phyloP scores from a whole-genome alignment of 129 eudicot genomes.

The Pseudognaphalium luteoalbum region DNA sequence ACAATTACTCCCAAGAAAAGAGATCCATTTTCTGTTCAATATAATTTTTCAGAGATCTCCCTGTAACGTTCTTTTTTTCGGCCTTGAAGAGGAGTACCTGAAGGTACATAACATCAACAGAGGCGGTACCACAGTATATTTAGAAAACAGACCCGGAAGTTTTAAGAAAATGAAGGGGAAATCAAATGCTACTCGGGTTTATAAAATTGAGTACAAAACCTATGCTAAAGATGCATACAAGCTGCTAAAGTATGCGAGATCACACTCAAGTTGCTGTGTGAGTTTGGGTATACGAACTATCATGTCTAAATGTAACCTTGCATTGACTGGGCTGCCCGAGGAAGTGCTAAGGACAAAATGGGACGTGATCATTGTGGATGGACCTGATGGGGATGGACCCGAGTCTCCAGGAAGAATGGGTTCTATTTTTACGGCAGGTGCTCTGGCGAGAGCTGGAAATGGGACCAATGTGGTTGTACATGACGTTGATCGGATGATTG shows the following conservation, averaged over 20 bases:
- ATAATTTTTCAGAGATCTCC: conserved; percentile 54
- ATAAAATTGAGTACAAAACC: conserved; percentile 48
- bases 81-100: conserved; percentile 54
- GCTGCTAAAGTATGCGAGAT: conserved; percentile 66
- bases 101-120: conserved; percentile 40
- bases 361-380: conserved; percentile 88
- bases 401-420: conserved; percentile 86
- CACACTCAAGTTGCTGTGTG: conserved; percentile 43
- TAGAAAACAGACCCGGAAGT: conserved; percentile 53
- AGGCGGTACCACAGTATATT: conserved; percentile 60
- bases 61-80: conserved; percentile 80
- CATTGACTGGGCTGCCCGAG: conserved; percentile 49
- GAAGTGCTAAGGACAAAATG: conserved; percentile 56
- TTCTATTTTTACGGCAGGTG: conserved; percentile 69
- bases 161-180: conserved; percentile 14
- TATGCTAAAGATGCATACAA: conserved; percentile 69
- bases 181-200: conserved; percentile 31
- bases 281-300: conserved; percentile 17
- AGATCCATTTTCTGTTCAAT: conserved; percentile 45
- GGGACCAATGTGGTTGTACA: conserved; percentile 71
- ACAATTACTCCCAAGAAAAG: conserved; percentile 44
- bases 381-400: conserved; percentile 65
- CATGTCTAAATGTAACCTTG: conserved; percentile 56
- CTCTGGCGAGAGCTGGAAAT: conserved; percentile 68
- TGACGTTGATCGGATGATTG: conserved; percentile 77